Evolutionary conservation across 2,329 filamentous ascomycete genomes (phyloP).

Genomic region (Capronia americana): DNA sequence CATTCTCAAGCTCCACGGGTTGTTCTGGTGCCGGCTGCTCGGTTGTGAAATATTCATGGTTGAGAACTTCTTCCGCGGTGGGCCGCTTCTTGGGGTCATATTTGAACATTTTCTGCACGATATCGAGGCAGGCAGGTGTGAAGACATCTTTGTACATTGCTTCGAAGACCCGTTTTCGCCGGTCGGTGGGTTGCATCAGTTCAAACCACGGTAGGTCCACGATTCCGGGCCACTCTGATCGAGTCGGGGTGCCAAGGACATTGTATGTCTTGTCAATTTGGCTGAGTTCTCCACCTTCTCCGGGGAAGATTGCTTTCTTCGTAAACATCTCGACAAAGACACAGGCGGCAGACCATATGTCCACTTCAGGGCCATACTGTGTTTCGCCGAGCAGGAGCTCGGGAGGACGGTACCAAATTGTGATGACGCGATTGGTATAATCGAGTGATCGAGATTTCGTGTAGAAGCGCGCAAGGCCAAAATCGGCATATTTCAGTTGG

Average conservation of each 20-base stretch:
- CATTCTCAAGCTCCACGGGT: conserved; percentile 78
- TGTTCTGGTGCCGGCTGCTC: conserved; percentile 81
- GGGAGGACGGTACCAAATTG: conserved; percentile 95
- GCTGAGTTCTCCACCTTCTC: conserved; percentile 92
- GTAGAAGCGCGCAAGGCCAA: conserved; percentile 94
- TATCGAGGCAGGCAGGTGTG: conserved; percentile 79
- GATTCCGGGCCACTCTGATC: conserved; percentile 83
- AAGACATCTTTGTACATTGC: conserved; percentile 81
- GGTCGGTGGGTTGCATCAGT: conserved; percentile 78
- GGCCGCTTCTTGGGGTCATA: conserved; percentile 88
- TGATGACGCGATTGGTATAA: conserved; percentile 98
- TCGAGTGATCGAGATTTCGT: conserved; percentile 89
- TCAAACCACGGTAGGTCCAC: conserved; percentile 98
- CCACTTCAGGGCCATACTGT: conserved; percentile 85
- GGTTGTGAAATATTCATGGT: conserved; percentile 83
- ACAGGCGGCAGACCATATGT: conserved; percentile 97
- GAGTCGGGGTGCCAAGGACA: conserved; percentile 84
- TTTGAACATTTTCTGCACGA: conserved; percentile 82
- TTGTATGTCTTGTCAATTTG: conserved; percentile 98
- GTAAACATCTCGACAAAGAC: conserved; percentile 98
- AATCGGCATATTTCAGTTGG: conserved; percentile 90
- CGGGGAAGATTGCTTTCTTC: conserved; percentile 89
- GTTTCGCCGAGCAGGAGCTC: conserved; percentile 92
- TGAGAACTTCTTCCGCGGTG: conserved; percentile 79
- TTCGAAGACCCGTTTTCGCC: conserved; percentile 71